A percentile compares a stretch with the other conserved stretches of the same genome.
Conservation (phyloP, 495 filamentous ascomycete genomes). For the Aspergillus incahuasiensis region DNA sequence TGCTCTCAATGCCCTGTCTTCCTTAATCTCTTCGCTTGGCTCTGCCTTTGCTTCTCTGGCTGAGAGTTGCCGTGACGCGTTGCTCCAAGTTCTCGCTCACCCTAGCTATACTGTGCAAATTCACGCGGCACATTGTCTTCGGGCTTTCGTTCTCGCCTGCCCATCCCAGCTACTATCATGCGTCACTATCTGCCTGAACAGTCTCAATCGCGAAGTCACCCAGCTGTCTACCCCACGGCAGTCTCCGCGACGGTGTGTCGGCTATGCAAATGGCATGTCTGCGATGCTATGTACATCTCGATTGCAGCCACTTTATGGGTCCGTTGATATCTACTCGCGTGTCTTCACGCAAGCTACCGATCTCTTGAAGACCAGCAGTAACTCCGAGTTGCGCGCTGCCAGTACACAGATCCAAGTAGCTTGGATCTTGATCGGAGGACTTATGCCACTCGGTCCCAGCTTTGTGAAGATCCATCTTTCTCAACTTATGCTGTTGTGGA, state of each 20-base stretch:
- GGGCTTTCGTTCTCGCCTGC: constrained; percentile 81
- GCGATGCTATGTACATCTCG: constrained; percentile 87
- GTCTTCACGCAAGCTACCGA: constrained; percentile 88
- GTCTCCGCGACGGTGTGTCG: constrained; percentile 78
- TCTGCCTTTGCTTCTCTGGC: constrained; percentile 72
- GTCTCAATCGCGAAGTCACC: constrained; percentile 77
- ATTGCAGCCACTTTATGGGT: constrained; percentile 84
- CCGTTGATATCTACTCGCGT: constrained; percentile 89
- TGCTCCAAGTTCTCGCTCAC: constrained; percentile 89
- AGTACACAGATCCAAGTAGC: constrained; percentile 95
- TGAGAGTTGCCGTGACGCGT: constrained; percentile 76
- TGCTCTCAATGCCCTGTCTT: constrained; percentile 72
- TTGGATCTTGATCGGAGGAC: constrained; percentile 92
- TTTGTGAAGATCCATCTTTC: constrained; percentile 99
- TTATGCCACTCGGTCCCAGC: constrained; percentile 95
- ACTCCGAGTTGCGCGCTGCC: constrained; percentile 84
- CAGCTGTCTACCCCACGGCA: constrained; percentile 71
- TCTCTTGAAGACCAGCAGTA: constrained; percentile 87
- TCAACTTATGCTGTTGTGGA: constrained; percentile 94
- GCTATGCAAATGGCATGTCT: constrained; percentile 89
- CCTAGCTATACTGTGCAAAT: constrained; percentile 95
- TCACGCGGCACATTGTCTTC: constrained; percentile 76
- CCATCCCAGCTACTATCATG: constrained; percentile 88
- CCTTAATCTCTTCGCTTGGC: constrained; percentile 73
- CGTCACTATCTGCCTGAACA: constrained; percentile 95